phyloP scores from a whole-genome alignment of 805 yeast species.

The Candida glaebosa region DNA sequence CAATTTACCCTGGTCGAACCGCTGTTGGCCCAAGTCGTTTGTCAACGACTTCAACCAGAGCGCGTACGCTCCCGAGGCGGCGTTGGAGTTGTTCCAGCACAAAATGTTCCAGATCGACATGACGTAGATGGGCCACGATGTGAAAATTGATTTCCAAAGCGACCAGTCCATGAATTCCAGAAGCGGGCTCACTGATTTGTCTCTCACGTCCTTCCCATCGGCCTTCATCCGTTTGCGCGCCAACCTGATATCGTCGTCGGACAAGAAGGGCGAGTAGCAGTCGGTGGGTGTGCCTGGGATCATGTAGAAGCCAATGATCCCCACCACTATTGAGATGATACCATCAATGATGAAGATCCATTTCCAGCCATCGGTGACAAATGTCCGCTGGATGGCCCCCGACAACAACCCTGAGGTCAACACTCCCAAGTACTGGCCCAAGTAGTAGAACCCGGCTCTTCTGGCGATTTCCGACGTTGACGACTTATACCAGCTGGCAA shows the following conservation, averaged over 20 bases:
- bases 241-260: conserved; percentile 33
- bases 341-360: conserved; percentile 73
- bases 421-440: conserved; percentile 61
- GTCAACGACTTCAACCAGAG: conserved; percentile 51
- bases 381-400: conserved; percentile 45
- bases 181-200: conserved; percentile 19
- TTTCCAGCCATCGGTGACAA: conserved; percentile 58
- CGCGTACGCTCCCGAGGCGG: conserved; percentile 37
- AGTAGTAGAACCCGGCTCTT: conserved; percentile 59
- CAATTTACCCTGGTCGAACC: conserved; percentile 30
- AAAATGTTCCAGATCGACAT: conserved; percentile 52
- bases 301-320: conserved; percentile 50
- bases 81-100: conserved; percentile 62
- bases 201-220: conserved; percentile 20
- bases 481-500: conserved; percentile 41
- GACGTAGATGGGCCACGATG: conserved; percentile 60
- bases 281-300: conserved; percentile 65
- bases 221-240: conserved; percentile 25
- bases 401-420: conserved; percentile 62
- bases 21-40: conserved; percentile 19
- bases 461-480: conserved; percentile 50
- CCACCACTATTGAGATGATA: conserved; percentile 54
- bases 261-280: conserved; percentile 31
- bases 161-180: conserved; percentile 37
- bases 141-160: conserved; percentile 51